Percentiles rank a stretch among this genome's conserved stretches.
These are phyloP conservation scores for Abrus pulchellus DNA, from an alignment of 306 rosid genomes.

Conservation along the genomic window DNA sequence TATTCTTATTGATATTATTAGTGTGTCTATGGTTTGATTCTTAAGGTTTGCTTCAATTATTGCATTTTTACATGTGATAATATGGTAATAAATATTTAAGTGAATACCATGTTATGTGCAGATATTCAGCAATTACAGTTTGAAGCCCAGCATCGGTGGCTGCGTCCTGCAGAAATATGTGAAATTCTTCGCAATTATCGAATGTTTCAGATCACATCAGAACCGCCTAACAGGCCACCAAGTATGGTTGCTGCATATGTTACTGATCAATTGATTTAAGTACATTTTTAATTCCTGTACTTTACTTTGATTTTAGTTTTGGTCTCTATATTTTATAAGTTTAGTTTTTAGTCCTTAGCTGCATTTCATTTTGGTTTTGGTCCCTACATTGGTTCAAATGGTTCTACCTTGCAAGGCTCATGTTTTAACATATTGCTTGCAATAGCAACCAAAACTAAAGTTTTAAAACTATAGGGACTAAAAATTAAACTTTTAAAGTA, in stretches of 20 bases:
- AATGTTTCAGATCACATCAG: conserved; percentile 71
- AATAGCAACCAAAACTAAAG: too few relatives aligned
- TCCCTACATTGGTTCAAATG: too few relatives aligned
- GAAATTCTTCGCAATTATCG: conserved; percentile 80
- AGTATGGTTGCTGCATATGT: conserved; percentile 63
- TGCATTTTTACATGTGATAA: conserved; percentile 22
- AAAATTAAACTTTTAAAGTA: too few relatives aligned
- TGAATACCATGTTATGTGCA: conserved; percentile 51
- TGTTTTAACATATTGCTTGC: too few relatives aligned
- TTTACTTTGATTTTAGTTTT: too few relatives aligned
- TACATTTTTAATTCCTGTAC: too few relatives aligned
- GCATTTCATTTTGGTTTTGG: too few relatives aligned
- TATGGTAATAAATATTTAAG: conserved; percentile 30
- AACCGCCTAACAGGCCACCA: conserved; percentile 83
- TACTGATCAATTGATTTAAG: background rate
- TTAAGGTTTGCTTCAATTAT: conserved; percentile 31
- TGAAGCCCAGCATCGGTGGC: conserved; percentile 90
- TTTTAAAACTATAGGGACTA: too few relatives aligned
- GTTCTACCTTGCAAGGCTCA: too few relatives aligned
- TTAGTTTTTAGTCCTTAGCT: too few relatives aligned
- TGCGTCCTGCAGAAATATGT: conserved; percentile 92
- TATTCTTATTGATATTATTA: conserved; percentile 31
- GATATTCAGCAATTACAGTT: conserved; percentile 70
- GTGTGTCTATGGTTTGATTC: conserved; percentile 20
- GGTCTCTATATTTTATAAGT: too few relatives aligned